Evolutionary conservation across 345 rosid species (phyloP).

Genomic region (Triadica sebifera): DNA sequence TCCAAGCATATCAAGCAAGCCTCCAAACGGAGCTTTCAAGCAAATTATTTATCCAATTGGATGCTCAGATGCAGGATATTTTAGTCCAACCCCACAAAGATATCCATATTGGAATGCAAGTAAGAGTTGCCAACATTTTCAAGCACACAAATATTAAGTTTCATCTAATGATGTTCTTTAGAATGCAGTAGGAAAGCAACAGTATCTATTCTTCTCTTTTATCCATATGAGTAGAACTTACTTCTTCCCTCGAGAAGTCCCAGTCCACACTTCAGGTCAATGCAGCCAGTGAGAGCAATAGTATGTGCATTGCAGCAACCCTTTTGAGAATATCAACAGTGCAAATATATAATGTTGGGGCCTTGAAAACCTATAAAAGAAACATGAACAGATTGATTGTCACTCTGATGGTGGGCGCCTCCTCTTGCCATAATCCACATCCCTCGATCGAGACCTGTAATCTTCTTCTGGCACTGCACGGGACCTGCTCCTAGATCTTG

Average conservation of each 20-base stretch:
- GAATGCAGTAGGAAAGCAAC: constrained; percentile 30
- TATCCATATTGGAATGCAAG: constrained; percentile 31
- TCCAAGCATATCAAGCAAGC: constrained; percentile 13
- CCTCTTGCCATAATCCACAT: constrained; percentile 73
- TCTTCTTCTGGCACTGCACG: constrained; percentile 62
- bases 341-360: constrained; percentile 2
- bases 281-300: constrained; percentile 14
- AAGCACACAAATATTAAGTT: constrained; percentile 36
- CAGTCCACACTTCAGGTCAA: constrained; percentile 23
- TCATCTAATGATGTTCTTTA: constrained; percentile 25
- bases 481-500: constrained; percentile 67
- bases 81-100: constrained; percentile 23
- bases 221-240: constrained; percentile 46
- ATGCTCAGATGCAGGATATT: constrained; percentile 25
- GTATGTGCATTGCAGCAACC: constrained; percentile 18
- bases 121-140: constrained; percentile 26
- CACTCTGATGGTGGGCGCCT: constrained; percentile 57
- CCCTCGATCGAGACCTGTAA: constrained; percentile 67
- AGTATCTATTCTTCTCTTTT: constrained; percentile 27
- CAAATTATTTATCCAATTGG: constrained; percentile 18
- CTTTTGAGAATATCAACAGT: constrained; percentile 20
- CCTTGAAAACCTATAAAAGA: constrained; percentile 13
- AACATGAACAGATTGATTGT: constrained; percentile 18
- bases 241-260: constrained; percentile 44
- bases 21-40: constrained; percentile 1